Percentiles rank a stretch among this genome's conserved stretches.
Conservation (phyloP, 176 grass and related monocot genomes). For the Aegilops tauschii region DNA sequence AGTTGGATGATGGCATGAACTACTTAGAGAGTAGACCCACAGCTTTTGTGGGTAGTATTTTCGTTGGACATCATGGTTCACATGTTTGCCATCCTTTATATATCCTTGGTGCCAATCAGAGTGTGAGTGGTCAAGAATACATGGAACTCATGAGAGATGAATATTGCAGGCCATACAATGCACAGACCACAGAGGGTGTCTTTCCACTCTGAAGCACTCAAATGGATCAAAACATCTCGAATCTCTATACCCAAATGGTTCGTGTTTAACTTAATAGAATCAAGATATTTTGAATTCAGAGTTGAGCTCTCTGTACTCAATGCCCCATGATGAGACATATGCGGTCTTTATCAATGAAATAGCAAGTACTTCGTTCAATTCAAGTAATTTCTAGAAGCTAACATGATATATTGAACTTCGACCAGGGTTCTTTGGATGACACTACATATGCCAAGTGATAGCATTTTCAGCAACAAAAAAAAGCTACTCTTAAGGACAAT, state of each 20-base stretch:
- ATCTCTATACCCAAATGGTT: not conserved
- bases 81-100: slow-evolving; percentile 27
- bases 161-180: not conserved
- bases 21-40: not conserved
- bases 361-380: too few relatives aligned
- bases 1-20: not conserved
- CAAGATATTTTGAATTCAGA: too few relatives aligned
- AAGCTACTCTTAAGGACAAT: not conserved
- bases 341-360: too few relatives aligned
- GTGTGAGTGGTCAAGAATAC: slow-evolving; percentile 24
- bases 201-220: not conserved
- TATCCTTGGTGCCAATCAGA: slow-evolving; percentile 8
- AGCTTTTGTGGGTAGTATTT: not conserved
- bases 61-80: slow-evolving; percentile 8
- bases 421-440: too few relatives aligned
- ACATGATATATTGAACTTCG: too few relatives aligned
- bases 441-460: too few relatives aligned
- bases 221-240: not conserved
- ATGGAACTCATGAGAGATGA: not conserved
- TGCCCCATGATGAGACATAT: too few relatives aligned
- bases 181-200: not conserved
- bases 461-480: not conserved
- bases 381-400: too few relatives aligned
- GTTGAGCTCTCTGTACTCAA: too few relatives aligned
- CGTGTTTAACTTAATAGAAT: not conserved